phyloP scores from a whole-genome alignment of 169 alveolate species.

The Cryptosporidium parvum region DNA sequence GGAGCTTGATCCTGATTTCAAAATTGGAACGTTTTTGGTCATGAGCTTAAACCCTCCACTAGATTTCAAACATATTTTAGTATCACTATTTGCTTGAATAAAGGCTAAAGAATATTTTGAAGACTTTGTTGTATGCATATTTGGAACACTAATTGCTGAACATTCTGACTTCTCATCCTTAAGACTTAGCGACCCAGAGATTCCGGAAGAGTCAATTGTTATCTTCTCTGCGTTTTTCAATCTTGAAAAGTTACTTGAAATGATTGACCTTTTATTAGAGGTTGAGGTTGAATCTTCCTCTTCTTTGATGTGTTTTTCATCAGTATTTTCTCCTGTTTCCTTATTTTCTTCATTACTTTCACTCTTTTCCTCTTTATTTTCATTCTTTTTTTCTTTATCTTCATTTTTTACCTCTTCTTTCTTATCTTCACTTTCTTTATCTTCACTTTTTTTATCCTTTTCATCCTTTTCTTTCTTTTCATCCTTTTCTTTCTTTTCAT shows the following conservation, averaged over 20 bases:
- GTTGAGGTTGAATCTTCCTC: not conserved
- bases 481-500: not conserved
- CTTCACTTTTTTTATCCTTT: not conserved
- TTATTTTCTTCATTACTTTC: not conserved
- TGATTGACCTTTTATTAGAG: not conserved
- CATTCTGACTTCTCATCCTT: slow-evolving; percentile 55
- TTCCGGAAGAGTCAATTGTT: slow-evolving; percentile 31
- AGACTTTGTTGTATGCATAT: slow-evolving; percentile 34
- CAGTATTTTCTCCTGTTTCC: not conserved
- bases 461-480: not conserved
- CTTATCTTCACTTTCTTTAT: not conserved
- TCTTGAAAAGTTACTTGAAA: not conserved
- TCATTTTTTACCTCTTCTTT: not conserved
- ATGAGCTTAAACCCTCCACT: slow-evolving; percentile 54
- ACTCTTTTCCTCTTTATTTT: not conserved
- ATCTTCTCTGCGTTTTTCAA: not conserved
- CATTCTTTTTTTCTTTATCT: not conserved
- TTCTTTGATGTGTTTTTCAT: not conserved
- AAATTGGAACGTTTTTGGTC: slow-evolving; percentile 13
- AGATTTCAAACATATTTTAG: slow-evolving; percentile 38
- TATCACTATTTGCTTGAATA: slow-evolving; percentile 51
- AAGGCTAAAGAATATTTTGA: slow-evolving; percentile 57
- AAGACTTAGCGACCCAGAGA: not conserved
- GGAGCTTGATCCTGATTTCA: slow-evolving; percentile 2
- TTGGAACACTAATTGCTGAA: slow-evolving; percentile 41